Conservation (phyloP, 306 rosid species). For the Cucumis cinereus region DNA sequence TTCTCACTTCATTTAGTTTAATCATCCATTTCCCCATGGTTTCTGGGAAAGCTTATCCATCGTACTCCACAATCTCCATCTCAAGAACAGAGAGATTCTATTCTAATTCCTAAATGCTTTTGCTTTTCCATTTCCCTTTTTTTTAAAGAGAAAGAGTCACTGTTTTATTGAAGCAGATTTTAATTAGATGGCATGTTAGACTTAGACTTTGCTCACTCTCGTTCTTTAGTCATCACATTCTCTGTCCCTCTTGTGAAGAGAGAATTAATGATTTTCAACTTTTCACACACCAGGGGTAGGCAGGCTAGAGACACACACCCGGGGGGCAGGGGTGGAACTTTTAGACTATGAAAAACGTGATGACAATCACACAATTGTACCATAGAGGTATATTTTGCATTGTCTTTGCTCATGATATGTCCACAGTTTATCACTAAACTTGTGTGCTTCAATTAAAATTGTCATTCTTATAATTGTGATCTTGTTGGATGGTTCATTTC, state of each 20-base stretch:
- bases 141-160: not conserved
- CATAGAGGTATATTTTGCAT: not conserved
- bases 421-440: not conserved
- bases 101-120: not conserved
- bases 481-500: not conserved
- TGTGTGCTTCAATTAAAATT: not conserved
- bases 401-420: not conserved
- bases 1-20: not conserved
- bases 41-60: constrained; percentile 32
- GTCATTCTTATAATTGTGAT: not conserved
- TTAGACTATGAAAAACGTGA: not conserved
- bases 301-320: not conserved
- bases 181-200: not conserved
- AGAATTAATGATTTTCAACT: not conserved
- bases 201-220: not conserved
- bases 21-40: constrained; percentile 31
- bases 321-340: not conserved
- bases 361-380: not conserved
- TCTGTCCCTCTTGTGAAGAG: not conserved
- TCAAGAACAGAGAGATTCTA: not conserved
- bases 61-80: not conserved
- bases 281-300: not conserved
- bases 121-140: not conserved
- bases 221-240: not conserved
- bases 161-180: not conserved